Conservation (phyloP, 345 rosid genomes). For the Garcia nutans region DNA sequence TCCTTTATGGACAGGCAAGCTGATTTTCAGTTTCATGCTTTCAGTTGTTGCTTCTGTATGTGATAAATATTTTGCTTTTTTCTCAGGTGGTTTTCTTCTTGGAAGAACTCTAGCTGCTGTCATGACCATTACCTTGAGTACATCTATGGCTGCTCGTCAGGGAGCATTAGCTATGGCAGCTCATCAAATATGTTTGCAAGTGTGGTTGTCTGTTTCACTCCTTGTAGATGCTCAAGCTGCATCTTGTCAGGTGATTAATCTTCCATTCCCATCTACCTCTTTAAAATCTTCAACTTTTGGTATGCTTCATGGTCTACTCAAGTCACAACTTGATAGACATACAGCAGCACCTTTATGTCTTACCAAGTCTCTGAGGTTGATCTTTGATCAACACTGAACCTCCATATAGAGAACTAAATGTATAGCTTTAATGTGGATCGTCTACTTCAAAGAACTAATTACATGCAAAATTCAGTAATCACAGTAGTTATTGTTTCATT, state of each 20-base stretch:
- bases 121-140: conserved; percentile 37
- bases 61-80: not conserved
- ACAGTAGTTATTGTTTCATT: not conserved
- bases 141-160: conserved; percentile 44
- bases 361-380: not conserved
- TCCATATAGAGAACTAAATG: not conserved
- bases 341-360: not conserved
- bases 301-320: not conserved
- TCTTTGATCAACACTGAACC: not conserved
- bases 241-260: conserved; percentile 32
- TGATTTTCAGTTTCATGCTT: not conserved
- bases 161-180: conserved; percentile 44
- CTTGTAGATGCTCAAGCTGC: conserved; percentile 46
- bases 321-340: not conserved
- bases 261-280: not conserved
- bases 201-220: conserved; percentile 39
- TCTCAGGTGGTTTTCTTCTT: conserved; percentile 40
- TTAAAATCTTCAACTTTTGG: not conserved
- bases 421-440: not conserved
- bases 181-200: conserved; percentile 45
- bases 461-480: not conserved
- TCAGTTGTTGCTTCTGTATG: not conserved
- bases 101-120: conserved; percentile 42
- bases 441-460: not conserved
- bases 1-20: not conserved